A percentile compares a stretch with the other conserved stretches of the same genome.
These are phyloP conservation scores for Themeda triandra DNA, from an alignment of 176 grass and related monocot genomes.

Conservation along the genomic window DNA sequence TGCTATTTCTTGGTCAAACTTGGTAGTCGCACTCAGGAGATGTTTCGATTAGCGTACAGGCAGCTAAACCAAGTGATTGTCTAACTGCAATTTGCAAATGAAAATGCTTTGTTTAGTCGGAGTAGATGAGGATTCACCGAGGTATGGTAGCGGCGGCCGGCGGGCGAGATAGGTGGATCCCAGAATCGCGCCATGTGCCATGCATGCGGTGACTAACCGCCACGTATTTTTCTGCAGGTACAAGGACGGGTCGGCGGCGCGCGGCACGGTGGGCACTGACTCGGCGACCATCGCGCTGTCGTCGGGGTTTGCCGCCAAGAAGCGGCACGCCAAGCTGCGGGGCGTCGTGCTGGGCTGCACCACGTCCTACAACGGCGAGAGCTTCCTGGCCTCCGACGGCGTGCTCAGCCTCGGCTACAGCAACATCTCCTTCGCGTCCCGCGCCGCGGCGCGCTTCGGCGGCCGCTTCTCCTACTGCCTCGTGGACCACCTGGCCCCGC, in stretches of 20 bases:
- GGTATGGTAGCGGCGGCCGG: background rate
- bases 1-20: background rate
- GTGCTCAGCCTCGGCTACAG: conserved; percentile 92
- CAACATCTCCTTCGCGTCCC: conserved; percentile 69
- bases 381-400: conserved; percentile 73
- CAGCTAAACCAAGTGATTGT: background rate
- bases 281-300: conserved; percentile 75
- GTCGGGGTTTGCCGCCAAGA: background rate
- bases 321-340: conserved; percentile 51
- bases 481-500: conserved; percentile 94
- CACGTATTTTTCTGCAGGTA: conserved; percentile 45
- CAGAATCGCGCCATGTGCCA: conserved; percentile 31
- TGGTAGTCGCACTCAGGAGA: conserved; percentile 5
- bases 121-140: background rate
- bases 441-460: conserved; percentile 70
- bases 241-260: conserved; percentile 72
- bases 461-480: conserved; percentile 98
- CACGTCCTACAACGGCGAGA: conserved; percentile 47
- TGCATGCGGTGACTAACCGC: background rate
- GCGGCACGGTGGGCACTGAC: conserved; percentile 69
- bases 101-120: background rate
- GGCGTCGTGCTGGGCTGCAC: conserved; percentile 82
- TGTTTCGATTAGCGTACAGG: conserved; percentile 4
- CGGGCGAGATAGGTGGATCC: background rate
- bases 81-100: background rate